A percentile compares a stretch with the other conserved stretches of the same genome.
phyloP scores from a whole-genome alignment of 176 grass and related monocot genomes.

The Raddia distichophylla region DNA sequence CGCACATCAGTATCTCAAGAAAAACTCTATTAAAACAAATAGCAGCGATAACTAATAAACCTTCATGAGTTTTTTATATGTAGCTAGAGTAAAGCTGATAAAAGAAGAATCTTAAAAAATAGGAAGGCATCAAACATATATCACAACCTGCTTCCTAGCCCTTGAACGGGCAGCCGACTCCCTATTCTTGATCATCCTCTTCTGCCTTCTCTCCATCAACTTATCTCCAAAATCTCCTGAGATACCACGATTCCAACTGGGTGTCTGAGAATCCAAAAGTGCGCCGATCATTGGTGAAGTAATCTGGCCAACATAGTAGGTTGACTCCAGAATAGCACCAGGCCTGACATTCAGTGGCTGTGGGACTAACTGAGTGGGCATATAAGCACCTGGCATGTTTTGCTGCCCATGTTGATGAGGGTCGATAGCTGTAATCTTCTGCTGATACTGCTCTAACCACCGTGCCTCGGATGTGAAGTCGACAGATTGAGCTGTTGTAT shows the following conservation, averaged over 20 bases:
- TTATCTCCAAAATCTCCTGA: slow-evolving; percentile 61
- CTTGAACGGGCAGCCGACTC: slow-evolving; percentile 98
- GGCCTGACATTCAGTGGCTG: slow-evolving; percentile 50
- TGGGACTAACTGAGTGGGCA: slow-evolving; percentile 36
- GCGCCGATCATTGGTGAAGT: slow-evolving; percentile 55
- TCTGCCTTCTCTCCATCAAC: slow-evolving; percentile 86
- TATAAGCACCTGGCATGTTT: slow-evolving; percentile 39
- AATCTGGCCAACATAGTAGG: slow-evolving; percentile 49
- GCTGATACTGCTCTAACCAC: slow-evolving; percentile 59
- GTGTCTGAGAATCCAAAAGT: slow-evolving; percentile 54
- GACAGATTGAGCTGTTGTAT: neutral
- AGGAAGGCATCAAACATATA: slow-evolving; percentile 14
- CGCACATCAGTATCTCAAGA: neutral
- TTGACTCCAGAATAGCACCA: slow-evolving; percentile 45
- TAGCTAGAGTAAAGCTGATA: neutral
- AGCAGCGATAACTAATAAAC: neutral
- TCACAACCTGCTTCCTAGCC: slow-evolving; percentile 92
- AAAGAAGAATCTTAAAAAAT: neutral
- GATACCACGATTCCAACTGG: slow-evolving; percentile 60
- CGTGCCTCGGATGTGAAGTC: slow-evolving; percentile 31
- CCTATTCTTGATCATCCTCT: slow-evolving; percentile 99
- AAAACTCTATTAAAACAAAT: slow-evolving; percentile 24
- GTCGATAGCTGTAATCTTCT: slow-evolving; percentile 39
- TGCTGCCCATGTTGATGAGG: slow-evolving; percentile 44
- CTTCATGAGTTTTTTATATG: neutral